Evolutionary conservation across 1,284 basidiomycete species (phyloP).

Genomic region (Xerocomus minutiporus): DNA sequence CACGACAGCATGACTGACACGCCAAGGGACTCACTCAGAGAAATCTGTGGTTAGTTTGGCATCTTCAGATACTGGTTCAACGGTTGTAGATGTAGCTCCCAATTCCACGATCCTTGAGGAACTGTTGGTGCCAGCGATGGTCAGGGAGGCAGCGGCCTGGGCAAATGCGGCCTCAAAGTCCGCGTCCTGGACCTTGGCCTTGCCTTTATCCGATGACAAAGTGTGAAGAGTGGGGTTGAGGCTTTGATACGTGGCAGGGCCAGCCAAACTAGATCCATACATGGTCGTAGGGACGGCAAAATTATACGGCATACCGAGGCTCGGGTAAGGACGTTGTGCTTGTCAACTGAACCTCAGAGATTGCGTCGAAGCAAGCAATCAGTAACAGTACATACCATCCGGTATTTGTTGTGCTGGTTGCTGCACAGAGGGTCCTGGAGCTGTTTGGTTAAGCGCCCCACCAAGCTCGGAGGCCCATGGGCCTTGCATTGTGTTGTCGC

Average conservation of each 20-base stretch:
- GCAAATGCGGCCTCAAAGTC: conserved; percentile 79
- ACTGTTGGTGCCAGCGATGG: conserved; percentile 39
- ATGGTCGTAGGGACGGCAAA: conserved; percentile 25
- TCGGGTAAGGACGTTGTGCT: conserved; percentile 22
- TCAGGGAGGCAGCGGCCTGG: conserved; percentile 49
- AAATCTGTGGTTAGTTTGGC: conserved; percentile 37
- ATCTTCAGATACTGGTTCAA: conserved; percentile 35
- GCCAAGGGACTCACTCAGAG: conserved; percentile 39
- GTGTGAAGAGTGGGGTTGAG: conserved; percentile 18
- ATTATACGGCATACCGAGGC: conserved; percentile 24
- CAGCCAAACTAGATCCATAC: conserved; percentile 27
- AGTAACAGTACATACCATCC: conserved; percentile 22
- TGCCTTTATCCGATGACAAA: conserved; percentile 47
- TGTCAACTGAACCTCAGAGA: conserved; percentile 10
- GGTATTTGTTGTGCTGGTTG: conserved; percentile 22
- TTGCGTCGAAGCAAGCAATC: background rate
- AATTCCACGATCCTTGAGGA: conserved; percentile 54
- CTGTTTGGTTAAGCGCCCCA: conserved; percentile 6
- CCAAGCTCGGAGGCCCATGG: conserved; percentile 53
- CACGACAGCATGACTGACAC: conserved; percentile 2
- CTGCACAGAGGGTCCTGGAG: conserved; percentile 24
- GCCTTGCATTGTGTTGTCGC: conserved; percentile 29
- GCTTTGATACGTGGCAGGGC: conserved; percentile 33
- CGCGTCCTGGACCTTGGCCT: conserved; percentile 68
- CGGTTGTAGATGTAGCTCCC: conserved; percentile 37